Conservation (phyloP, 306 rosid species). For the Crotalaria pallida region DNA sequence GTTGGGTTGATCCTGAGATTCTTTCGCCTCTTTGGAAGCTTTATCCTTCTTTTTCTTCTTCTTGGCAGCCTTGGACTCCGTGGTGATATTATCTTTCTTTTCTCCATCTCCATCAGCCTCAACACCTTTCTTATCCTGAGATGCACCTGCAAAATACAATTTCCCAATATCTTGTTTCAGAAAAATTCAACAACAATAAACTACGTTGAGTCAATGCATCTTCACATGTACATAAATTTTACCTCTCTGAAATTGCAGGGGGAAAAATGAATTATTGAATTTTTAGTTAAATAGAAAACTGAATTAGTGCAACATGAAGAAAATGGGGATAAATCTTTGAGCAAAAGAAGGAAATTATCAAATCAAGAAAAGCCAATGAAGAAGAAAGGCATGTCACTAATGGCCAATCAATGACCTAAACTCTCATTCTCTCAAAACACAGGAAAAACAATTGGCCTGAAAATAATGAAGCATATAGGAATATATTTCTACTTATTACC, state of each 20-base stretch:
- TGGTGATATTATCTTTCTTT: conserved; percentile 48
- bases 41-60: conserved; percentile 98
- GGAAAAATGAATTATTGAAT: too few relatives aligned
- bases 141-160: conserved; percentile 38
- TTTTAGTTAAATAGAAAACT: neutral
- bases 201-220: neutral
- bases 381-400: neutral
- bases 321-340: neutral
- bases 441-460: neutral
- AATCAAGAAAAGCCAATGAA: neutral
- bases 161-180: neutral
- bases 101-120: conserved; percentile 56
- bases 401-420: neutral
- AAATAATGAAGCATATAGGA: neutral
- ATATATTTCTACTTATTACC: conserved; percentile 40
- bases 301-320: neutral
- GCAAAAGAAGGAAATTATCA: neutral
- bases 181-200: neutral
- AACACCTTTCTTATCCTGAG: conserved; percentile 46
- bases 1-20: conserved; percentile 54
- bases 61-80: conserved; percentile 63
- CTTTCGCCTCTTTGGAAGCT: conserved; percentile 74
- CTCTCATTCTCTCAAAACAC: neutral
- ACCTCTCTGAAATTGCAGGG: neutral
- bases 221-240: neutral